Evolutionary conservation across 257 asterid species (phyloP).

Genomic region (Thymus quinquecostatus): DNA sequence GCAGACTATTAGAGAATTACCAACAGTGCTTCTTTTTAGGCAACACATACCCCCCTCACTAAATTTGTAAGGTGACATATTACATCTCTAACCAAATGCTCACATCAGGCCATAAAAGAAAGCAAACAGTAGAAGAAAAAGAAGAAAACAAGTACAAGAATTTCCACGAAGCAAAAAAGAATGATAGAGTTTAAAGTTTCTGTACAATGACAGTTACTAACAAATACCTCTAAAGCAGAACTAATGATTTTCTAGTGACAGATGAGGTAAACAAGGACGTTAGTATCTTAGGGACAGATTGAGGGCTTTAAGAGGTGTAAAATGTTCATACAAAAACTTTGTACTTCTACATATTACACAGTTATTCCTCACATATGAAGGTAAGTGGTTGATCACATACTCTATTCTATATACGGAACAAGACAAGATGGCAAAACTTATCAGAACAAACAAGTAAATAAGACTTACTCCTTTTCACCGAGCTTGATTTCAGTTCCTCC

Average conservation of each 20-base stretch:
- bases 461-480: constrained; percentile 63
- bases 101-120: not conserved
- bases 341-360: not conserved
- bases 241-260: not conserved
- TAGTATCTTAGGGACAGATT: not conserved
- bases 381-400: not conserved
- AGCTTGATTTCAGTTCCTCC: constrained; percentile 70
- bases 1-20: not conserved
- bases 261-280: not conserved
- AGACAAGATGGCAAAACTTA: not conserved
- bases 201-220: not conserved
- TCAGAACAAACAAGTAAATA: not conserved
- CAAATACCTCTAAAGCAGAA: not conserved
- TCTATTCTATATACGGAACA: not conserved
- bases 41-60: not conserved
- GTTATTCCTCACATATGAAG: not conserved
- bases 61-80: not conserved
- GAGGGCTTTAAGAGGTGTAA: not conserved
- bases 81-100: not conserved
- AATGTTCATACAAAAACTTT: not conserved
- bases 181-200: not conserved
- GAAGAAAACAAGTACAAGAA: not conserved
- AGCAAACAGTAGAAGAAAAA: too few relatives aligned
- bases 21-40: not conserved
- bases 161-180: not conserved